These are phyloP conservation scores for Ichthyophthirius multifiliis DNA, from an alignment of 169 alveolate genomes.

Conservation along the genomic window DNA sequence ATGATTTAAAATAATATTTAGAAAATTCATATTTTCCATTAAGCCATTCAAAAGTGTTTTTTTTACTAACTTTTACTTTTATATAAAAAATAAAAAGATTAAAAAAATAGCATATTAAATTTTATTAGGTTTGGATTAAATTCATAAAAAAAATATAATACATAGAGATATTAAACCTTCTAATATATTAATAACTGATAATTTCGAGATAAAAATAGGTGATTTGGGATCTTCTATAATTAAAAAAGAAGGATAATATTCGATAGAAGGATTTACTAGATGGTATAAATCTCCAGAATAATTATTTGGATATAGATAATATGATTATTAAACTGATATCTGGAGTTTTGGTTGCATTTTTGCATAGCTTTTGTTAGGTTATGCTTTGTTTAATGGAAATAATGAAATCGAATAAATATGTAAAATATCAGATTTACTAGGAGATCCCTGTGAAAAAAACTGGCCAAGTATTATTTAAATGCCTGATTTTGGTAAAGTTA, in stretches of 20 bases:
- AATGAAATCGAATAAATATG: slow-evolving; percentile 6
- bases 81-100: neutral
- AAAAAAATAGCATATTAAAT: slow-evolving; percentile 7
- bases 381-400: neutral
- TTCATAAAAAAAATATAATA: neutral
- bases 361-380: neutral
- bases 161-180: slow-evolving; percentile 21
- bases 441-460: slow-evolving; percentile 3
- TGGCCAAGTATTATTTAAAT: neutral
- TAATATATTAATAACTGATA: neutral
- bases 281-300: slow-evolving; percentile 13
- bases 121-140: neutral
- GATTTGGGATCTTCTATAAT: slow-evolving; percentile 4
- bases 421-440: neutral
- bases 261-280: slow-evolving; percentile 6
- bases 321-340: neutral
- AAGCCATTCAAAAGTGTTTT: neutral
- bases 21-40: neutral
- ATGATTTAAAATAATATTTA: neutral
- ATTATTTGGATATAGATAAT: neutral
- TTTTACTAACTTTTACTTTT: neutral
- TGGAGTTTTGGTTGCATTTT: slow-evolving; percentile 8
- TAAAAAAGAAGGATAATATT: neutral
- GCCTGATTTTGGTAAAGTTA: slow-evolving; percentile 18
- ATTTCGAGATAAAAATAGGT: slow-evolving; percentile 1